A percentile compares a stretch with the other conserved stretches of the same genome.
Conservation (phyloP, 345 rosid genomes). For the Acer negundo region DNA sequence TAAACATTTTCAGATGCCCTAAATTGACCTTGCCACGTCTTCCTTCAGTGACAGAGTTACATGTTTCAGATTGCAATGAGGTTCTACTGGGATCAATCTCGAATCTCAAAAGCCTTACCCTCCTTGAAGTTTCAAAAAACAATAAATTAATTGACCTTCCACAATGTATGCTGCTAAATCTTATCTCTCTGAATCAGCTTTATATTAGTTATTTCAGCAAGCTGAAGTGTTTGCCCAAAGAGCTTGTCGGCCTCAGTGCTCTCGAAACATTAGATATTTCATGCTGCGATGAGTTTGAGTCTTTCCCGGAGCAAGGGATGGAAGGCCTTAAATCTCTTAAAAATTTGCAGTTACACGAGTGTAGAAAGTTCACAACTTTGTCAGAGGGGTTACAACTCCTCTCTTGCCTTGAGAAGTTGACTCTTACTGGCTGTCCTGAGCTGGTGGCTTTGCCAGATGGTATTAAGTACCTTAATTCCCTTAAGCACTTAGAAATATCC, state of each 20-base stretch:
- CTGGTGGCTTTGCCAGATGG: not conserved
- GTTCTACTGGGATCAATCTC: too few relatives aligned
- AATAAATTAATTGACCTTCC: too few relatives aligned
- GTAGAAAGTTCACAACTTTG: not conserved
- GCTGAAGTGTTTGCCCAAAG: constrained; percentile 1
- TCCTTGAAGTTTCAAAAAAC: too few relatives aligned
- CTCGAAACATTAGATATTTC: not conserved
- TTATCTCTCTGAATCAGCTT: too few relatives aligned
- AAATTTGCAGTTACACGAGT: not conserved
- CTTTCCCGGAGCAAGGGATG: not conserved
- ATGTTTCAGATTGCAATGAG: too few relatives aligned
- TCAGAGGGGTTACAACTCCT: not conserved
- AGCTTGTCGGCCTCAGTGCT: not conserved
- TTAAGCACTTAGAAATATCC: not conserved
- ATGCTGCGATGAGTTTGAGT: not conserved
- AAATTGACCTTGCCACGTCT: not conserved
- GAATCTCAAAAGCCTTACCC: too few relatives aligned
- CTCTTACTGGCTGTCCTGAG: not conserved
- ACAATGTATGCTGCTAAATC: too few relatives aligned
- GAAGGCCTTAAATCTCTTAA: not conserved
- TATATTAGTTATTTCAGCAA: not conserved
- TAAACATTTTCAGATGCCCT: not conserved
- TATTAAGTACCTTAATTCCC: not conserved
- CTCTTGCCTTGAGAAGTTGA: not conserved
- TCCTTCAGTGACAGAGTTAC: too few relatives aligned